Base-by-base conservation (phyloP, 78 protist species). In the Pigoraptor vietnamica region DNA sequence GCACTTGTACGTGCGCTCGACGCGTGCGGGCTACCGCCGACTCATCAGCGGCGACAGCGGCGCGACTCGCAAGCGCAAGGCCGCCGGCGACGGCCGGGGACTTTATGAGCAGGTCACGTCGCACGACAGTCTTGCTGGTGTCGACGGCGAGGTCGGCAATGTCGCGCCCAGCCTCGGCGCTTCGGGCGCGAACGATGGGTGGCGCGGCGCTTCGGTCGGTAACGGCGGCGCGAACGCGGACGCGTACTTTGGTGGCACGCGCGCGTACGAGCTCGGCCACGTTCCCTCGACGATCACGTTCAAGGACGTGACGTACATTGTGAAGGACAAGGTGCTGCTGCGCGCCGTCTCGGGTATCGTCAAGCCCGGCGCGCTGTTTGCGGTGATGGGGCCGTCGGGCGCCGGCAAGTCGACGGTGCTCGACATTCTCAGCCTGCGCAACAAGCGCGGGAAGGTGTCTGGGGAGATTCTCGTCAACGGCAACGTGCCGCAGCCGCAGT, bases 391-490 rank as follows among this genome's bases (percentile, higher is more conserved):
- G 25, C 37, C 93, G 21, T 40, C 90, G 23, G 93, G 93, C 34
- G 93, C 93, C 0, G 93, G 93, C 81, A 92, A 92, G 84, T 38
- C 90, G 32, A 92, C 93, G n/a, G 79, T 92, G 24, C 81, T 92
- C 33, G 40, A 92, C 81, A 24, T 37, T 32, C 90, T 92, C 83
- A 40, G 40, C n/a, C 40, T 2, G 2, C 90, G 90, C 81, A 33
- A 35, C 40, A 24, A 39, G 81, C 24, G 56, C 34, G 33, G 81
- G 84, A 24, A 1, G 81, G 84, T 40, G 37, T 39, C 90, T 24
- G 90, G 90, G 38, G 90, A 38, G 39, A 23, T 92, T 48, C 21
- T 34, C 55, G 32, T 92, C 86, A 89, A 92, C 91, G 91, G 89
- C 37, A 6, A 10, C 40, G 25, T 55, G 87, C 81, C 56, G 34